Base-by-base conservation (phyloP, 2,329 filamentous ascomycete genomes). In the Microdochium bolleyi region DNA sequence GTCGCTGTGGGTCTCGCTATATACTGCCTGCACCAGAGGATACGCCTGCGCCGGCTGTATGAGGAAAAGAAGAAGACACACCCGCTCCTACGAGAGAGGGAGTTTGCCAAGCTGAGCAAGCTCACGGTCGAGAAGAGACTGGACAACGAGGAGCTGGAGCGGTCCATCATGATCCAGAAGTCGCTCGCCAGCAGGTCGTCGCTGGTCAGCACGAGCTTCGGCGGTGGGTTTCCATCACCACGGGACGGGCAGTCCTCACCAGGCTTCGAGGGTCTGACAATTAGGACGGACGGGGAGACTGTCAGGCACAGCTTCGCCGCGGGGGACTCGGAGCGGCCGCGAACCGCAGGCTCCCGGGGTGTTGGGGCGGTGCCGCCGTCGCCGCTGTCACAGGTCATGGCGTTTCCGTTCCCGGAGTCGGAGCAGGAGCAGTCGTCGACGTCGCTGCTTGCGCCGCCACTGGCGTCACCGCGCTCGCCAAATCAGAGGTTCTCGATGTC, bases 151-250 rank as follows among this genome's bases (percentile, higher is more conserved):
- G 64, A 67, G 27, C 54, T 59, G 22, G 63, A 67, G 55, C 57
- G 65, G 37, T 55, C 58, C 21, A 54, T 55, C 30, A 64, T 67
- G 58, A 67, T 68, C 48, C 58, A 60, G 24, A 68, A 68, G 53
- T 65, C 65, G 2, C 52, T 66, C 3, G 63, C 64, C 2, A 63
- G 60, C 30, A 63, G 65, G 9, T 37, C 52, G 10, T 64, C 62
- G 13, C 53, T 46, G 3, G 41, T 7, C 14, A 46, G 41, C 41
- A 46, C 16, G 8, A 46, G 14, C 14, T 24, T 16, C 22, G 41
- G 41, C 7, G 19, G n/a, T 22, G 41, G 37, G 7, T n/a, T n/a
- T n/a, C n/a, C n/a, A 30, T 5, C 27, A 30, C 5, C 27, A 5
- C 27, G 27, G 27, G 27, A 5, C 5, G 5, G 27, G 27, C 27